Evolutionary conservation across 2,329 filamentous ascomycete species (phyloP).

Genomic region (Cordyceps tenuipes): DNA sequence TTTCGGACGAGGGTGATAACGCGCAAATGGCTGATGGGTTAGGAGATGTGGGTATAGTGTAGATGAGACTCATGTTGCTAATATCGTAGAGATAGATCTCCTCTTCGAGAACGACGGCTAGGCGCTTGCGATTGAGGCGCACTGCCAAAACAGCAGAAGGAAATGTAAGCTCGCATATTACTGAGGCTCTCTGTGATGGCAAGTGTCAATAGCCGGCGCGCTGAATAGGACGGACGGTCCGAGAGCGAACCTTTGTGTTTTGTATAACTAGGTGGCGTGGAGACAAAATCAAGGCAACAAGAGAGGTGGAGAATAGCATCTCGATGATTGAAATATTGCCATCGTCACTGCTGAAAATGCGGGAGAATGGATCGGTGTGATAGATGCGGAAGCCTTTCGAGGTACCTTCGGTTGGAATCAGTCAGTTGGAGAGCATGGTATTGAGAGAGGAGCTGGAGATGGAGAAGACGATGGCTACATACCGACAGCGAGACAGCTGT

Average conservation of each 20-base stretch:
- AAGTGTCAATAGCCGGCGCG: slow-evolving; percentile 15
- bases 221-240: neutral
- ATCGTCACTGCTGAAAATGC: slow-evolving; percentile 90
- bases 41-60: slow-evolving; percentile 87
- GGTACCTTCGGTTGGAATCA: slow-evolving; percentile 51
- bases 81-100: slow-evolving; percentile 99
- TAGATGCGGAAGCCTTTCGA: slow-evolving; percentile 94
- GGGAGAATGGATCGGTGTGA: slow-evolving; percentile 90
- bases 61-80: slow-evolving; percentile 91
- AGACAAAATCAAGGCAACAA: slow-evolving; percentile 88
- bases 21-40: slow-evolving; percentile 89
- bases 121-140: slow-evolving; percentile 84
- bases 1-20: slow-evolving; percentile 86
- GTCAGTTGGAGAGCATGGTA: neutral
- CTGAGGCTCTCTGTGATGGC: slow-evolving; percentile 50
- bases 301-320: slow-evolving; percentile 97
- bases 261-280: slow-evolving; percentile 90
- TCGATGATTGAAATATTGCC: slow-evolving; percentile 94
- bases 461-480: slow-evolving; percentile 18
- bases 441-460: neutral
- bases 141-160: slow-evolving; percentile 93
- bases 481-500: slow-evolving; percentile 94
- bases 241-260: slow-evolving; percentile 74
- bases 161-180: slow-evolving; percentile 98
- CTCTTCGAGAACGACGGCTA: slow-evolving; percentile 89